These are phyloP conservation scores for Aspergillus panamensis DNA, from an alignment of 495 filamentous ascomycete genomes.

Conservation along the genomic window DNA sequence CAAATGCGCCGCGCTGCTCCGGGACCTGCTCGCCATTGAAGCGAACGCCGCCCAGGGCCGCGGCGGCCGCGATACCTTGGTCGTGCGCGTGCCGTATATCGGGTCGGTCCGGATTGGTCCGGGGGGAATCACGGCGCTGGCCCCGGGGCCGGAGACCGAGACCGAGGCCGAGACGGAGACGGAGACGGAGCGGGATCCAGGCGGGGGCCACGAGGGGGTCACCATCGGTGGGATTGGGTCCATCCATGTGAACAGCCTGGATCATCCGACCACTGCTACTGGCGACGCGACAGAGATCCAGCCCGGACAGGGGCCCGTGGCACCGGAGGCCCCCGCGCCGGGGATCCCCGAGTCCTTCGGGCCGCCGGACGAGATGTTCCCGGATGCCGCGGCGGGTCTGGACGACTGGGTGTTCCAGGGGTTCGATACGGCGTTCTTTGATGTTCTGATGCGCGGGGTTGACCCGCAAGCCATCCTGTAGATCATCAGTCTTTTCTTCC, in stretches of 20 bases:
- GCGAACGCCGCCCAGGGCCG: slow-evolving; percentile 16
- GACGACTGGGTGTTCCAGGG: slow-evolving; percentile 12
- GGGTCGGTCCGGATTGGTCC: neutral
- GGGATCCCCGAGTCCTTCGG: neutral
- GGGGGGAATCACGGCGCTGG: neutral
- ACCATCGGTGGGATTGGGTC: neutral
- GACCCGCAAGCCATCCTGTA: neutral
- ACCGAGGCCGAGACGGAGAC: no score
- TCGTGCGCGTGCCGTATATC: slow-evolving; percentile 1
- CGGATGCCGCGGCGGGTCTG: neutral
- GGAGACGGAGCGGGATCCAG: neutral
- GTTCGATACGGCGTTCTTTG: slow-evolving; percentile 2
- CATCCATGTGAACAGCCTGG: neutral
- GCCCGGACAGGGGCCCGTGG: no score
- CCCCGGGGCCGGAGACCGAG: neutral
- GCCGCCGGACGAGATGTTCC: neutral
- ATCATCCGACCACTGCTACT: neutral
- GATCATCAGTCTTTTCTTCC: no score
- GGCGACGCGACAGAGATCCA: no score
- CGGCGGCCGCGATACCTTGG: slow-evolving; percentile 3
- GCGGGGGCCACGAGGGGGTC: neutral
- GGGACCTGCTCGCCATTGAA: slow-evolving; percentile 26
- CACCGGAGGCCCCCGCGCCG: no score
- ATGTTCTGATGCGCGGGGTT: neutral
- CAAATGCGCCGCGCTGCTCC: slow-evolving; percentile 6